A percentile compares a stretch with the other conserved stretches of the same genome.
phyloP scores from a whole-genome alignment of 2,329 filamentous ascomycete species.

The Alternaria viburni region DNA sequence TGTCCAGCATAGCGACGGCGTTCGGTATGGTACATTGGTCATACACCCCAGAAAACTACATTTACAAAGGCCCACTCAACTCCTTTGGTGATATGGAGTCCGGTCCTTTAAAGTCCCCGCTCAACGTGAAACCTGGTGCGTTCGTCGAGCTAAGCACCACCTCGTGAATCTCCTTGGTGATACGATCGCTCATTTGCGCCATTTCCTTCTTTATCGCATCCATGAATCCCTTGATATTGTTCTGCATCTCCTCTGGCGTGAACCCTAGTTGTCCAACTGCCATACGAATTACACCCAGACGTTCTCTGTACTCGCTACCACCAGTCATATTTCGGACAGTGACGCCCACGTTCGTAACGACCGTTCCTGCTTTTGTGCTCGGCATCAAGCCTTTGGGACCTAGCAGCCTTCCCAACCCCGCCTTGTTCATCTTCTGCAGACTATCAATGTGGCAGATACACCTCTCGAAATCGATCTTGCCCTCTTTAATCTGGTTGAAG shows the following conservation, averaged over 20 bases:
- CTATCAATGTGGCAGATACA: slow-evolving; percentile 85
- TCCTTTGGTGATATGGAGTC: slow-evolving; percentile 50
- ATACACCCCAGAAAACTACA: slow-evolving; percentile 34
- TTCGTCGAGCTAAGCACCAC: slow-evolving; percentile 86
- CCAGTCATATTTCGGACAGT: slow-evolving; percentile 83
- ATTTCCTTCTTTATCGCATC: slow-evolving; percentile 80
- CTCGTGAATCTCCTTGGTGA: slow-evolving; percentile 75
- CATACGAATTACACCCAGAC: slow-evolving; percentile 81
- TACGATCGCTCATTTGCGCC: slow-evolving; percentile 65
- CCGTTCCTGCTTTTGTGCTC: slow-evolving; percentile 82
- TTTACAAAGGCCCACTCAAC: slow-evolving; percentile 42
- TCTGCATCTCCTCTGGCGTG: slow-evolving; percentile 82
- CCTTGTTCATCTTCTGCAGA: slow-evolving; percentile 79
- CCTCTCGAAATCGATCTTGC: slow-evolving; percentile 84
- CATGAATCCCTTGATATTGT: slow-evolving; percentile 82
- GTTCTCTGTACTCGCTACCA: slow-evolving; percentile 85
- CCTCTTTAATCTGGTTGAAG: slow-evolving; percentile 78
- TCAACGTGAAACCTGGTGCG: slow-evolving; percentile 85
- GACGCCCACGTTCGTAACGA: slow-evolving; percentile 79
- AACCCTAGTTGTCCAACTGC: slow-evolving; percentile 91
- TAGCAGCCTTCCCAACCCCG: slow-evolving; percentile 78
- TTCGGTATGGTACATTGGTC: slow-evolving; percentile 49
- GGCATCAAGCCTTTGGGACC: slow-evolving; percentile 95
- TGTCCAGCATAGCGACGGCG: slow-evolving; percentile 55
- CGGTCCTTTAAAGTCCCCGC: slow-evolving; percentile 72